Conservation (phyloP, 2,329 filamentous ascomycete species). For the Parafenestella ontariensis region DNA sequence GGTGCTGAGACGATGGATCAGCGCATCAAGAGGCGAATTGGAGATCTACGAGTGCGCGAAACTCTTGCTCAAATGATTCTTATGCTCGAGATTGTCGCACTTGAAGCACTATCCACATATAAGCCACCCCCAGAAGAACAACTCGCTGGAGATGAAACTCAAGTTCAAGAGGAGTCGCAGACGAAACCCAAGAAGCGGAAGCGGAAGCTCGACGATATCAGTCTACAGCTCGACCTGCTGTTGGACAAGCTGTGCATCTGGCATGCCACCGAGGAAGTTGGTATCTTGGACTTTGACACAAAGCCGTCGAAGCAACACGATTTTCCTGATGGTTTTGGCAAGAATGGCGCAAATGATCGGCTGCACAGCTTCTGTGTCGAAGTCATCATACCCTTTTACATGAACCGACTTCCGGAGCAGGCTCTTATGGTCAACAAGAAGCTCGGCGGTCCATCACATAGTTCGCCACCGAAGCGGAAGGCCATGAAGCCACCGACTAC, state of each 20-base stretch:
- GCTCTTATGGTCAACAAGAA: conserved; percentile 77
- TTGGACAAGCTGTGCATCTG: conserved; percentile 83
- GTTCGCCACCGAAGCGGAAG: conserved; percentile 62
- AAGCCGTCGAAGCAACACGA: conserved; percentile 32
- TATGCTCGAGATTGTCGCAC: conserved; percentile 75
- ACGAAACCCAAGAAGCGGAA: conserved; percentile 48
- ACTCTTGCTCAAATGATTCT: conserved; percentile 82
- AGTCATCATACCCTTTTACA: conserved; percentile 83
- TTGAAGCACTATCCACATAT: conserved; percentile 61
- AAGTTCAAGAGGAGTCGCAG: conserved; percentile 20
- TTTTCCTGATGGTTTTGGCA: conserved; percentile 28
- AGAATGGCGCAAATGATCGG: conserved; percentile 60
- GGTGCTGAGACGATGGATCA: conserved; percentile 51
- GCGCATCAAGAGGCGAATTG: conserved; percentile 68
- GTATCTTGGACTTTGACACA: conserved; percentile 43
- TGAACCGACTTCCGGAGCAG: conserved; percentile 74
- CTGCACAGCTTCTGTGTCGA: conserved; percentile 80
- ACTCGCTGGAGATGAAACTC: conserved; percentile 20
- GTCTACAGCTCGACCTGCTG: conserved; percentile 72
- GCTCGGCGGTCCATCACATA: conserved; percentile 73
- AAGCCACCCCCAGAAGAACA: conserved; percentile 38
- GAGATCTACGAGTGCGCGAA: conserved; percentile 74
- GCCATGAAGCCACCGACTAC: conserved; percentile 48
- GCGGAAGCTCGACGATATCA: conserved; percentile 72
- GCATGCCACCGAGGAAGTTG: conserved; percentile 75